These are phyloP conservation scores for Linnemannia schmuckeri DNA, from an alignment of 192 early-diverging fungal genomes.

Conservation along the genomic window DNA sequence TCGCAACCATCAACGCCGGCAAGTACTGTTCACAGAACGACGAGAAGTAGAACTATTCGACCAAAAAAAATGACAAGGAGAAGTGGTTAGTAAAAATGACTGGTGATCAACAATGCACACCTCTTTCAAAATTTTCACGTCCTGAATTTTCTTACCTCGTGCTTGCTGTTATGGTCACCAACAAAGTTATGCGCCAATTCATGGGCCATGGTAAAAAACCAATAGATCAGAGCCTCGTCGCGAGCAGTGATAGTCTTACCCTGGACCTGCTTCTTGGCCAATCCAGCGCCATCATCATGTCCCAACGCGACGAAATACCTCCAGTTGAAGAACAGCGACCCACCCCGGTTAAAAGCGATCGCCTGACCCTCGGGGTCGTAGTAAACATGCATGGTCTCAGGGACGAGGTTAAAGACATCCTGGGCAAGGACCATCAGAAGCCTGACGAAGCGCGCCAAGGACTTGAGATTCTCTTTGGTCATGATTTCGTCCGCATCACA, in stretches of 20 bases:
- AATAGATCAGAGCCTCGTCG: conserved; percentile 73
- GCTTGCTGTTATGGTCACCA: conserved; percentile 73
- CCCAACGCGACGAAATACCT: conserved; percentile 82
- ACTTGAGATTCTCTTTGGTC: conserved; percentile 46
- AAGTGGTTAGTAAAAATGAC: background rate
- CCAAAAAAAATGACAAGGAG: background rate
- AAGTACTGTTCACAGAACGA: conserved; percentile 82
- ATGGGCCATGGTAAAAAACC: conserved; percentile 89
- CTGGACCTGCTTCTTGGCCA: conserved; percentile 20
- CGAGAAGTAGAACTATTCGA: conserved; percentile 75
- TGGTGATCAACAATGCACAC: background rate
- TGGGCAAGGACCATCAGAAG: conserved; percentile 58
- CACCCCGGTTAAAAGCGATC: conserved; percentile 86
- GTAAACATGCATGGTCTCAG: conserved; percentile 77
- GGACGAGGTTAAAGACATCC: conserved; percentile 75
- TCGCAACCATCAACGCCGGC: conserved; percentile 57
- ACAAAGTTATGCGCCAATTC: conserved; percentile 88
- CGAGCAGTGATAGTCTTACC: conserved; percentile 37
- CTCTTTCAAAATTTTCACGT: no score
- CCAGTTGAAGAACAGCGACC: conserved; percentile 87
- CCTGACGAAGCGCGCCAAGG: conserved; percentile 56
- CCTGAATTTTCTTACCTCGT: conserved; percentile 64
- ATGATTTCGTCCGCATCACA: conserved; percentile 58
- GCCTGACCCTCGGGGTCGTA: conserved; percentile 77
- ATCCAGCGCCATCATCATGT: conserved; percentile 43